Evolutionary conservation across 129 eudicot genomes (phyloP).

Genomic region (Flaveria brownii): DNA sequence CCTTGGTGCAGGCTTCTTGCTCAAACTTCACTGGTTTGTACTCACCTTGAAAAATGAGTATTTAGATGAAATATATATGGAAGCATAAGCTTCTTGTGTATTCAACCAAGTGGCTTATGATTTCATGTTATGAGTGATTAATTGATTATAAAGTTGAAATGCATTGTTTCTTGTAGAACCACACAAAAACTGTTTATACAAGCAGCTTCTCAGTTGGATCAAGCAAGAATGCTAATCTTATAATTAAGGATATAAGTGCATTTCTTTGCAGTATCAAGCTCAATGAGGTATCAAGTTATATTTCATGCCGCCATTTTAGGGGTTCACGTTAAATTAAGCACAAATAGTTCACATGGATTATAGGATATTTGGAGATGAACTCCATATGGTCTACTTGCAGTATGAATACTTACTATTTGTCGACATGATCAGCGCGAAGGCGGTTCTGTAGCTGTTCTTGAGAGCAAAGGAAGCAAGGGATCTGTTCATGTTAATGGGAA

Average conservation of each 20-base stretch:
- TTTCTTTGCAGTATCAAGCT: constrained; percentile 56
- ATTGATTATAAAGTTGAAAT: constrained; percentile 16
- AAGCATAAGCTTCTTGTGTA: not conserved
- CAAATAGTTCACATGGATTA: constrained; percentile 13
- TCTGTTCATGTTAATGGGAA: constrained; percentile 73
- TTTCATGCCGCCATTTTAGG: constrained; percentile 22
- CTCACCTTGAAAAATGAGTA: not conserved
- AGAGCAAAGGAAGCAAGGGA: constrained; percentile 78
- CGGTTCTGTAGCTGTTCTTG: constrained; percentile 68
- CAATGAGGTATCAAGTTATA: constrained; percentile 50
- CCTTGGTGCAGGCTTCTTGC: constrained; percentile 87
- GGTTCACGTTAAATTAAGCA: constrained; percentile 27
- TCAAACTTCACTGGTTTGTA: constrained; percentile 56
- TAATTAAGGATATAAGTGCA: constrained; percentile 51
- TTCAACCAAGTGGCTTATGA: not conserved
- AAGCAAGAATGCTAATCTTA: constrained; percentile 54
- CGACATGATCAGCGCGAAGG: constrained; percentile 70
- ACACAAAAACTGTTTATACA: constrained; percentile 43
- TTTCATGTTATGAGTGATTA: constrained; percentile 1
- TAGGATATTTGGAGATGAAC: constrained; percentile 38
- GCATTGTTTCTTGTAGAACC: constrained; percentile 56
- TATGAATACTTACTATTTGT: constrained; percentile 48
- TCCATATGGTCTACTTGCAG: constrained; percentile 47
- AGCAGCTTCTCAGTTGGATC: constrained; percentile 65
- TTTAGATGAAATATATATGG: not conserved